Conservation (phyloP, 345 rosid genomes). For the Lumnitzera littorea region DNA sequence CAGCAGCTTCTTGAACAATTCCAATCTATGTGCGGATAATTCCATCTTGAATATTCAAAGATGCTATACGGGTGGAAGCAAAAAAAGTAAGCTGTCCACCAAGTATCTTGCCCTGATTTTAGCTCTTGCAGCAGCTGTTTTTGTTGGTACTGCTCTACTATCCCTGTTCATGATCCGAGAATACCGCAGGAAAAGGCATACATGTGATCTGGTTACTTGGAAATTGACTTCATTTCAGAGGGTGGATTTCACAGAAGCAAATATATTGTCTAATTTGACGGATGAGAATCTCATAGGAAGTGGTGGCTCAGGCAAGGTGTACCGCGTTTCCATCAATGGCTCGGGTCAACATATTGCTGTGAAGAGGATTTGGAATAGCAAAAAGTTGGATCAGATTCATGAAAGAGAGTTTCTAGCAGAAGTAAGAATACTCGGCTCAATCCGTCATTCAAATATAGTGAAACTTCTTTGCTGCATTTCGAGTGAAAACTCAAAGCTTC, state of each 20-base stretch:
- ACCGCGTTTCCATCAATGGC: conserved; percentile 32
- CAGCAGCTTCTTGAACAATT: conserved; percentile 60
- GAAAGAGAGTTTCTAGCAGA: conserved; percentile 79
- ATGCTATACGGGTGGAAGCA: conserved; percentile 23
- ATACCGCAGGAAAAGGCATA: conserved; percentile 31
- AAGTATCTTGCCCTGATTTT: conserved; percentile 40
- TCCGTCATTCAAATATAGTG: conserved; percentile 78
- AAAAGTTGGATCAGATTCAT: conserved; percentile 39
- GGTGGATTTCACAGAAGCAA: conserved; percentile 53
- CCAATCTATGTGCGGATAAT: conserved; percentile 47
- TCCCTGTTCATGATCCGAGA: conserved; percentile 40
- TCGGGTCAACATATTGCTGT: conserved; percentile 67
- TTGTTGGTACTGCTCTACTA: conserved; percentile 19
- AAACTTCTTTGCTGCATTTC: conserved; percentile 83
- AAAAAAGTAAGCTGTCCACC: conserved; percentile 32
- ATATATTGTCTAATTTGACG: conserved; percentile 50
- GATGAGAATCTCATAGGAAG: conserved; percentile 78
- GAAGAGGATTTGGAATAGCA: conserved; percentile 65
- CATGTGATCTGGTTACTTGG: conserved; percentile 44
- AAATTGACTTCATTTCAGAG: conserved; percentile 76
- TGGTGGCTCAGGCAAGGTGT: conserved; percentile 91
- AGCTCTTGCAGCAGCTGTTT: conserved; percentile 25
- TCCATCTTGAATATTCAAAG: conserved; percentile 47
- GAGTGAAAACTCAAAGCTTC: conserved; percentile 73
- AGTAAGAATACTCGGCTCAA: conserved; percentile 65